Evolutionary conservation across 2,329 filamentous ascomycete genomes (phyloP).

Genomic region (Trichoderma hamatum): DNA sequence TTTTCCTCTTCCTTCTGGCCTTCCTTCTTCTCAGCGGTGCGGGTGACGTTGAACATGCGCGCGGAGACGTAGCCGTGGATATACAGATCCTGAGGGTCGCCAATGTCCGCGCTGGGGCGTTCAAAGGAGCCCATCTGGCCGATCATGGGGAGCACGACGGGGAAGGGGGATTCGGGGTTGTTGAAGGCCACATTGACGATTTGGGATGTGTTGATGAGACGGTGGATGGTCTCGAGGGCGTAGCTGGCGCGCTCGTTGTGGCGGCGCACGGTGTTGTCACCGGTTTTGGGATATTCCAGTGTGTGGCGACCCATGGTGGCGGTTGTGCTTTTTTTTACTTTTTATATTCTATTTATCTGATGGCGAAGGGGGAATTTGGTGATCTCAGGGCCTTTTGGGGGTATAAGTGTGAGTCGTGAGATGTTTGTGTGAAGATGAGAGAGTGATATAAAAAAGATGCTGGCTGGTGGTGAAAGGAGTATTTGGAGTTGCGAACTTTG

Average conservation of each 20-base stretch:
- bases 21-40: constrained; percentile 25
- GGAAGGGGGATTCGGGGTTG: constrained; percentile 66
- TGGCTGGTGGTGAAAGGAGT: background rate
- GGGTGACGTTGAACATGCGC: constrained; percentile 70
- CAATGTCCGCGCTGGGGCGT: constrained; percentile 59
- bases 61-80: constrained; percentile 83
- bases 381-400: background rate
- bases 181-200: constrained; percentile 82
- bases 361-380: background rate
- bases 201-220: constrained; percentile 72
- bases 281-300: constrained; percentile 65
- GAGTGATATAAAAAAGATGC: background rate
- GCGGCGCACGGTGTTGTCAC: constrained; percentile 68
- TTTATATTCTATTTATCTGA: background rate
- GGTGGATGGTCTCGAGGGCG: constrained; percentile 71
- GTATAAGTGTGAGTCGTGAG: background rate
- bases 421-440: background rate
- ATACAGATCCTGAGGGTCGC: constrained; percentile 74
- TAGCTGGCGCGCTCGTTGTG: constrained; percentile 70
- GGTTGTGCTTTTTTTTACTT: background rate
- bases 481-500: background rate
- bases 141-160: constrained; percentile 81
- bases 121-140: constrained; percentile 77
- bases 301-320: constrained; percentile 42
- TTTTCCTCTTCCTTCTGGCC: constrained; percentile 30